Percentiles rank a stretch among this genome's conserved stretches.
phyloP scores from a whole-genome alignment of 495 filamentous ascomycete genomes.

The Margaritispora aquatica region DNA sequence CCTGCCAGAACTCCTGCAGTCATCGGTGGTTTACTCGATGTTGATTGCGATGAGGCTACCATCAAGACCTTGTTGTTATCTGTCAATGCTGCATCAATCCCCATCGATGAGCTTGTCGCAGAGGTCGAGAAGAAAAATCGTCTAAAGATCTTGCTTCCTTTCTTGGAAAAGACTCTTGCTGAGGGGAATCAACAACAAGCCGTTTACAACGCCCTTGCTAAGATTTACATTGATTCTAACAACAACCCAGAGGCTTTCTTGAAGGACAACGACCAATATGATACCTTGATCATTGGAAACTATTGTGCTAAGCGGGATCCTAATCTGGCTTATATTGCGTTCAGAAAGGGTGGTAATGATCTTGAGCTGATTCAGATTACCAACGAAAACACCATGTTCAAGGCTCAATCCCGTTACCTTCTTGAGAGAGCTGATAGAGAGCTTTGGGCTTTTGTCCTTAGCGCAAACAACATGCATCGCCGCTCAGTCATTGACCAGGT shows the following conservation, averaged over 20 bases:
- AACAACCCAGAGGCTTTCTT: slow-evolving; percentile 98
- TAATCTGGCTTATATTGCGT: slow-evolving; percentile 89
- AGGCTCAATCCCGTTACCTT: slow-evolving; percentile 90
- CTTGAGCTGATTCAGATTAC: slow-evolving; percentile 95
- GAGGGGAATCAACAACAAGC: slow-evolving; percentile 95
- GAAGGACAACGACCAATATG: slow-evolving; percentile 96
- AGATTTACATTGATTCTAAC: slow-evolving; percentile 99
- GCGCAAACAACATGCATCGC: slow-evolving; percentile 89
- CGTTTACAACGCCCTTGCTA: slow-evolving; percentile 95
- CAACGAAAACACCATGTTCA: slow-evolving; percentile 99
- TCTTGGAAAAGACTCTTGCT: slow-evolving; percentile 88
- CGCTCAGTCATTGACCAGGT: slow-evolving; percentile 94
- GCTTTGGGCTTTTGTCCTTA: slow-evolving; percentile 92
- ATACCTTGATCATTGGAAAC: slow-evolving; percentile 87
- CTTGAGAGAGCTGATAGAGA: slow-evolving; percentile 84
- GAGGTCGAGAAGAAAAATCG: slow-evolving; percentile 95
- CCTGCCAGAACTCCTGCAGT: slow-evolving; percentile 89
- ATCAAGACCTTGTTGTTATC: slow-evolving; percentile 91
- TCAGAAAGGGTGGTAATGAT: slow-evolving; percentile 95
- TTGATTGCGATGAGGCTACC: slow-evolving; percentile 93
- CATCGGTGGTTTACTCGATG: slow-evolving; percentile 90
- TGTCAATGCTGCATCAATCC: slow-evolving; percentile 77
- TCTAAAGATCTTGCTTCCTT: slow-evolving; percentile 91
- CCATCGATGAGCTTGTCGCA: slow-evolving; percentile 90
- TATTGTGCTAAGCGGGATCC: slow-evolving; percentile 99